phyloP scores from a whole-genome alignment of 2,329 filamentous ascomycete species.

The Hypoxylon sp. region DNA sequence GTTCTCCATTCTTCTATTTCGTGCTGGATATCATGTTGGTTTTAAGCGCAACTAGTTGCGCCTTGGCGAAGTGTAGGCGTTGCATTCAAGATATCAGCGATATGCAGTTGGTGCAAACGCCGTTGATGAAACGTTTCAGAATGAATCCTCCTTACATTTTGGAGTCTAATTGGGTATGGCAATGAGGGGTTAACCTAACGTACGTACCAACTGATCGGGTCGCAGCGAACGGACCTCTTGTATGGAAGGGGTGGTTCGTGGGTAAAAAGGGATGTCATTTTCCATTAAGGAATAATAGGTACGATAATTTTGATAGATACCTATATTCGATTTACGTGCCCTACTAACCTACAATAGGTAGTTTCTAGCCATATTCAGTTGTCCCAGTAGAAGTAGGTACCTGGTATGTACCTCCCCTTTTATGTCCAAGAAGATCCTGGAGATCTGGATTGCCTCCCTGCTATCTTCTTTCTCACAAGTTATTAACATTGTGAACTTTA shows the following conservation, averaged over 20 bases:
- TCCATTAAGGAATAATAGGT: not conserved
- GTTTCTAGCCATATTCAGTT: no score
- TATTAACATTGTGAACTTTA: no score
- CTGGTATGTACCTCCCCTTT: no score
- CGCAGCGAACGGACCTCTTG: not conserved
- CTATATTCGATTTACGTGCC: not conserved
- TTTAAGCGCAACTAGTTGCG: not conserved
- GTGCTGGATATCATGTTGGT: not conserved
- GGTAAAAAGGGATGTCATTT: not conserved
- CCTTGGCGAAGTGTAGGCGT: not conserved
- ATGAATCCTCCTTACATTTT: not conserved
- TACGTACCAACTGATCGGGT: not conserved
- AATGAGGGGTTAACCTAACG: not conserved
- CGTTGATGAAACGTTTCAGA: not conserved
- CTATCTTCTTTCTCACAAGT: no score
- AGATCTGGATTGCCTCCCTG: no score
- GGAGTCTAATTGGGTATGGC: not conserved
- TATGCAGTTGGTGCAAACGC: constrained; percentile 2
- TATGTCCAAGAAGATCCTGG: no score
- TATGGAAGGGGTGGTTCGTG: not conserved
- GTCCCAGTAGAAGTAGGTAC: no score
- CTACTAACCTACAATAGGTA: no score
- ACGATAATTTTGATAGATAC: not conserved
- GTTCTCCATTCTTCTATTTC: not conserved
- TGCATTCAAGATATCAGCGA: not conserved